Evolutionary conservation across 805 yeast species (phyloP).

Genomic region (Schwanniomyces occidentalis): DNA sequence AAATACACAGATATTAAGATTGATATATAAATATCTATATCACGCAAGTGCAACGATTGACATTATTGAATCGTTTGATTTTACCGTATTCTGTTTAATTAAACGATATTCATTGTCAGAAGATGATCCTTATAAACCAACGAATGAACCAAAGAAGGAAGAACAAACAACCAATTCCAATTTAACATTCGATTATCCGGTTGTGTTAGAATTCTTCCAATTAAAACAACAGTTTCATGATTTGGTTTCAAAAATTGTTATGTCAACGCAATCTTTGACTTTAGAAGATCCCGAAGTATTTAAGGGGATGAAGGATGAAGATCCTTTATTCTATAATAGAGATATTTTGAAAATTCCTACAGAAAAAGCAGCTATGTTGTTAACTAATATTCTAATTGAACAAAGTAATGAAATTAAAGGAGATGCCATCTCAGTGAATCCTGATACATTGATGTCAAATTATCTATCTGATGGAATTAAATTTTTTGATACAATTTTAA

Average conservation of each 20-base stretch:
- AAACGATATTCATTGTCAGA: slow-evolving; percentile 26
- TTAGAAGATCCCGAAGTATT: slow-evolving; percentile 76
- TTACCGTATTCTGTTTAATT: slow-evolving; percentile 51
- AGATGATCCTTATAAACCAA: slow-evolving; percentile 15
- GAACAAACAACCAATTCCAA: slow-evolving; percentile 11
- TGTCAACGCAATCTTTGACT: slow-evolving; percentile 70
- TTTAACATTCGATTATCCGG: slow-evolving; percentile 49
- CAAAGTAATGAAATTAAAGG: slow-evolving; percentile 40
- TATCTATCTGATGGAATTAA: slow-evolving; percentile 38
- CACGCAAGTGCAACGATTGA: slow-evolving; percentile 51
- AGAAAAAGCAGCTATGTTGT: slow-evolving; percentile 50
- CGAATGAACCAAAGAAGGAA: slow-evolving; percentile 4
- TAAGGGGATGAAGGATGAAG: slow-evolving; percentile 57
- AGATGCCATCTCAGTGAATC: slow-evolving; percentile 36
- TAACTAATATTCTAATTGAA: slow-evolving; percentile 47
- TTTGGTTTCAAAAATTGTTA: slow-evolving; percentile 53
- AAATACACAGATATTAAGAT: slow-evolving; percentile 53
- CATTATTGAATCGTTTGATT: slow-evolving; percentile 60
- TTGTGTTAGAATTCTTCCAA: slow-evolving; percentile 69
- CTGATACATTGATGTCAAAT: slow-evolving; percentile 39
- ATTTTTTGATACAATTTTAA: slow-evolving; percentile 33
- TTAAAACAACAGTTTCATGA: slow-evolving; percentile 73
- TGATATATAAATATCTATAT: slow-evolving; percentile 54
- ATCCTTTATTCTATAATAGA: slow-evolving; percentile 43
- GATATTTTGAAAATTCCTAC: slow-evolving; percentile 39